Percentiles rank a stretch among this genome's conserved stretches.
Conservation (phyloP, 352 stramenopile species). For the Globisporangium emineosum region DNA sequence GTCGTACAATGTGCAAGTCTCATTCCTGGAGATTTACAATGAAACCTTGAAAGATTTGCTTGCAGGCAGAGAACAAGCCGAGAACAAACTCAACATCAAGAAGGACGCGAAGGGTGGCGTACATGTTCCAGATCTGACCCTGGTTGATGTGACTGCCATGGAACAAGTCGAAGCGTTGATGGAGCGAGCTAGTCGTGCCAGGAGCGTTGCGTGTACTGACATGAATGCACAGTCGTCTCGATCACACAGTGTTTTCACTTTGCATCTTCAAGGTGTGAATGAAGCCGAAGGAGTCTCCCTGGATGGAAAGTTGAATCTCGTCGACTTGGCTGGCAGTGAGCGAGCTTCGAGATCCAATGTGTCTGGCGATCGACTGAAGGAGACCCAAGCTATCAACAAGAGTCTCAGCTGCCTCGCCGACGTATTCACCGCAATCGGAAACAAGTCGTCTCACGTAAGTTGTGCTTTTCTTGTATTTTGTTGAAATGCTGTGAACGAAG, state of each 20-base stretch:
- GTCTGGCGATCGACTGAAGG: constrained; percentile 92
- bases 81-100: constrained; percentile 68
- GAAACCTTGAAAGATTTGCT: constrained; percentile 98
- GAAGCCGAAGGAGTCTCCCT: constrained; percentile 60
- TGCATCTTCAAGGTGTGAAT: constrained; percentile 83
- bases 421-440: constrained; percentile 97
- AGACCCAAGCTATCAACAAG: constrained; percentile 99
- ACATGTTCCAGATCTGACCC: constrained; percentile 58
- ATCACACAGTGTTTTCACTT: constrained; percentile 79
- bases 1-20: constrained; percentile 95
- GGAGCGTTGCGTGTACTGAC: constrained; percentile 89
- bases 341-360: constrained; percentile 83
- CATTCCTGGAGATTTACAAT: constrained; percentile 99
- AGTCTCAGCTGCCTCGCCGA: constrained; percentile 97
- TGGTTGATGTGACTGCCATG: constrained; percentile 47
- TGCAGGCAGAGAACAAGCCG: constrained; percentile 42
- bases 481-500: background rate
- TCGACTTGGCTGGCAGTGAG: constrained; percentile 81
- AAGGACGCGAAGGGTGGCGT: constrained; percentile 67
- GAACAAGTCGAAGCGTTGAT: constrained; percentile 76
- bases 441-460: constrained; percentile 93
- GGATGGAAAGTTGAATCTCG: constrained; percentile 71
- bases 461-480: background rate
- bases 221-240: constrained; percentile 90
- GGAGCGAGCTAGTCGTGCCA: constrained; percentile 60